phyloP scores from a whole-genome alignment of 1,284 basidiomycete species.

The Hemileia vastatrix region DNA sequence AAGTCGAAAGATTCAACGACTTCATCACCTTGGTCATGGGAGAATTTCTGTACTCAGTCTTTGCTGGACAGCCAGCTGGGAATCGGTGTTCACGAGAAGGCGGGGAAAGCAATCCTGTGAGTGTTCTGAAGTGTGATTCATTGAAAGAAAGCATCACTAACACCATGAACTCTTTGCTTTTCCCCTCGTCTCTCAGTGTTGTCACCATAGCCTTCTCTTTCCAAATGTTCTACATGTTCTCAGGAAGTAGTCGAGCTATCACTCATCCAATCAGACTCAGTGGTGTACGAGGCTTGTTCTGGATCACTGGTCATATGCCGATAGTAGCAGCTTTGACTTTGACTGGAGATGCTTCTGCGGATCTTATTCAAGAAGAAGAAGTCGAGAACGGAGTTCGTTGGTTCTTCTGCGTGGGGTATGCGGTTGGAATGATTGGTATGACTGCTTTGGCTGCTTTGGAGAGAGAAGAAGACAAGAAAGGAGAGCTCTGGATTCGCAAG shows the following conservation, averaged over 20 bases:
- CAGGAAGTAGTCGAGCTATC: not conserved
- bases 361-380: slow-evolving; percentile 30
- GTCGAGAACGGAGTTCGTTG: slow-evolving; percentile 30
- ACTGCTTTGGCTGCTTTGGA: slow-evolving; percentile 31
- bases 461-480: slow-evolving; percentile 28
- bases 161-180: not conserved
- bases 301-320: slow-evolving; percentile 31
- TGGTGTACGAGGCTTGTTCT: slow-evolving; percentile 9
- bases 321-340: slow-evolving; percentile 32
- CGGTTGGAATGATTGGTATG: slow-evolving; percentile 30
- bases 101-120: slow-evolving; percentile 29
- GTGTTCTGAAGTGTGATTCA: not conserved
- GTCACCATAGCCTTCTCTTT: not conserved
- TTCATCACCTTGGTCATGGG: slow-evolving; percentile 37
- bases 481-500: slow-evolving; percentile 31
- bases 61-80: no score
- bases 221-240: not conserved
- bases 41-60: slow-evolving; percentile 16
- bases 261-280: not conserved
- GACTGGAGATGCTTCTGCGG: slow-evolving; percentile 33
- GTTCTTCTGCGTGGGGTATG: slow-evolving; percentile 30
- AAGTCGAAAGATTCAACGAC: slow-evolving; percentile 35
- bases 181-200: not conserved
- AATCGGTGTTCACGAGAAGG: slow-evolving; percentile 28
- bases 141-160: not conserved